Evolutionary conservation across 495 filamentous ascomycete genomes (phyloP).

Genomic region (Penicillium silybi): DNA sequence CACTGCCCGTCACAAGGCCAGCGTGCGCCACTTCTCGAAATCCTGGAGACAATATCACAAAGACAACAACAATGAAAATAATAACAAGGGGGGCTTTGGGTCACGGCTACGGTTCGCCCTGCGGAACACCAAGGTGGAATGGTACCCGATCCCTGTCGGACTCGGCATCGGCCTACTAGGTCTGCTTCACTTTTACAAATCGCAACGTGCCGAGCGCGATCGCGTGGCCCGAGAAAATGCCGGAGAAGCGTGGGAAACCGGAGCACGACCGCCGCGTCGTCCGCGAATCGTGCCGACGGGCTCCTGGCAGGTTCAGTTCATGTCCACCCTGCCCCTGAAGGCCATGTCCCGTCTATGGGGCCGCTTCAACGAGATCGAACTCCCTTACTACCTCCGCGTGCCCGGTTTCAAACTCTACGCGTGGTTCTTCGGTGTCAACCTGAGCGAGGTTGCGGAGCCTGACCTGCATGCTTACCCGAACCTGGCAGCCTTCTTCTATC

Average conservation of each 20-base stretch:
- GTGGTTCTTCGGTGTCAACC: conserved; percentile 88
- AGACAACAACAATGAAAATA: conserved; percentile 33
- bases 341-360: conserved; percentile 92
- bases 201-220: conserved; percentile 52
- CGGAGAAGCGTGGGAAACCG: conserved; percentile 43
- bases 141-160: conserved; percentile 93
- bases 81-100: conserved; percentile 56
- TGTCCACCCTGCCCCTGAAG: conserved; percentile 94
- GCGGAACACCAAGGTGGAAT: conserved; percentile 74
- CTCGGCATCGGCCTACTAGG: conserved; percentile 87
- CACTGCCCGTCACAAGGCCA: conserved; percentile 31
- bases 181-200: conserved; percentile 76
- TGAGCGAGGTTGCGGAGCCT: conserved; percentile 79
- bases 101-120: conserved; percentile 60
- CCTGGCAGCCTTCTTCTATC: conserved; percentile 95
- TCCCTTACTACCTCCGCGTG: conserved; percentile 84
- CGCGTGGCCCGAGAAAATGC: conserved; percentile 45
- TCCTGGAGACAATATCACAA: conserved; percentile 36
- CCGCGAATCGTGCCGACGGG: conserved; percentile 75
- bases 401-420: conserved; percentile 96
- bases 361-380: conserved; percentile 85
- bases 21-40: conserved; percentile 40
- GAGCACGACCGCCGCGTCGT: conserved; percentile 57
- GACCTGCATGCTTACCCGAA: conserved; percentile 90
- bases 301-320: conserved; percentile 94